A percentile compares a stretch with the other conserved stretches of the same genome.
phyloP scores from a whole-genome alignment of 202 grass and related monocot genomes.

The Brachypodium distachyon region DNA sequence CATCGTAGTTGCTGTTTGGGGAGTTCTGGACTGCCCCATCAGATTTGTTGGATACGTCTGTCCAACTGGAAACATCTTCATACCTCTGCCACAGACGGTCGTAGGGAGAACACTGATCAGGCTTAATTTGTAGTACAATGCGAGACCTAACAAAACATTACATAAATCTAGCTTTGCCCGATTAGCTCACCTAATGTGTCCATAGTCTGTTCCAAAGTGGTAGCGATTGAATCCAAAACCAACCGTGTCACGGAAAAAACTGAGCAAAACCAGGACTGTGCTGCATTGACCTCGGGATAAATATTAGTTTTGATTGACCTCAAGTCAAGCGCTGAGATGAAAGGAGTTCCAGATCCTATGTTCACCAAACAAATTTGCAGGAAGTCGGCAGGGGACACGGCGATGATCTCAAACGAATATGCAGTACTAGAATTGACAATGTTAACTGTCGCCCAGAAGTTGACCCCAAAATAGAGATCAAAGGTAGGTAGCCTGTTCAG shows the following conservation, averaged over 20 bases:
- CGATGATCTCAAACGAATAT: not conserved
- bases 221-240: not conserved
- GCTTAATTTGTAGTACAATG: too few species aligned
- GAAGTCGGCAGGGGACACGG: too few species aligned
- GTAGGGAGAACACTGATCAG: too few species aligned
- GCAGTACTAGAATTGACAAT: not conserved
- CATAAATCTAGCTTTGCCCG: too few species aligned
- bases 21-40: not conserved
- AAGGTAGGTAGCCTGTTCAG: not conserved
- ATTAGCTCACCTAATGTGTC: too few species aligned
- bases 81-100: constrained; percentile 21
- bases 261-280: not conserved
- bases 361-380: too few species aligned
- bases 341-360: too few species aligned
- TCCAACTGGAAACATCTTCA: not conserved
- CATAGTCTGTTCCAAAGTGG: too few species aligned
- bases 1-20: not conserved
- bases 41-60: not conserved
- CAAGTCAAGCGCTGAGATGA: constrained; percentile 18
- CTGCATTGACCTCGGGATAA: not conserved
- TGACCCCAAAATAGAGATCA: constrained; percentile 22
- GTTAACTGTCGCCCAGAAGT: constrained; percentile 23
- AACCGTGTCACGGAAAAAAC: not conserved
- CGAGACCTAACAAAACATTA: too few species aligned
- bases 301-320: not conserved